These are phyloP conservation scores for Cutaneotrichosporon cyanovorans DNA, from an alignment of 1,284 basidiomycete species.

Conservation along the genomic window DNA sequence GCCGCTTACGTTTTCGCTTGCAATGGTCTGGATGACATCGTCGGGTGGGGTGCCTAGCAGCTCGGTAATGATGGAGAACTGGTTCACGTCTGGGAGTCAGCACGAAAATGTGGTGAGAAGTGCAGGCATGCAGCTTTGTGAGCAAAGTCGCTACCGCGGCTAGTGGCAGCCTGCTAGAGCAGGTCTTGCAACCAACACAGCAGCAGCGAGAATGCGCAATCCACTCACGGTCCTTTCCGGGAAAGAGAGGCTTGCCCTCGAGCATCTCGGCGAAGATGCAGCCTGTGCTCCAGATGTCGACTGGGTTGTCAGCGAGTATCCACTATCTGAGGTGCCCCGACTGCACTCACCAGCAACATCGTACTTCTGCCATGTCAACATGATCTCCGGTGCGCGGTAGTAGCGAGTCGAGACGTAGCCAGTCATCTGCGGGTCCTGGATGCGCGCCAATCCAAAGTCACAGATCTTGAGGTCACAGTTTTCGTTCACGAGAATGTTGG, in stretches of 20 bases:
- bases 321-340: too few species aligned
- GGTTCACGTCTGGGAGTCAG: slow-evolving; percentile 77
- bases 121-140: too few species aligned
- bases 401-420: slow-evolving; percentile 98
- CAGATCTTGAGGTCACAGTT: slow-evolving; percentile 99
- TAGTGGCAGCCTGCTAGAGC: too few species aligned
- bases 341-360: slow-evolving; percentile 67
- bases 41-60: slow-evolving; percentile 94
- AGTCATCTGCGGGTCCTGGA: slow-evolving; percentile 93
- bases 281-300: slow-evolving; percentile 98
- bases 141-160: too few species aligned
- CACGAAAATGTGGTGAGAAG: too few species aligned
- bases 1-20: slow-evolving; percentile 80
- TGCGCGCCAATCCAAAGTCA: slow-evolving; percentile 94
- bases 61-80: slow-evolving; percentile 99
- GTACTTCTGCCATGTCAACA: slow-evolving; percentile 99
- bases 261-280: slow-evolving; percentile 99
- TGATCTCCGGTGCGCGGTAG: slow-evolving; percentile 98
- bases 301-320: slow-evolving; percentile 44
- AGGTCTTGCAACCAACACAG: too few species aligned
- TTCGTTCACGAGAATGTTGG: slow-evolving; percentile 99
- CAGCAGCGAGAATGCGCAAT: not conserved
- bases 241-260: slow-evolving; percentile 97
- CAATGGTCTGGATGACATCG: slow-evolving; percentile 98
- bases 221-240: slow-evolving; percentile 80